Evolutionary conservation across 345 rosid species (phyloP).

Genomic region (Linum tenue): DNA sequence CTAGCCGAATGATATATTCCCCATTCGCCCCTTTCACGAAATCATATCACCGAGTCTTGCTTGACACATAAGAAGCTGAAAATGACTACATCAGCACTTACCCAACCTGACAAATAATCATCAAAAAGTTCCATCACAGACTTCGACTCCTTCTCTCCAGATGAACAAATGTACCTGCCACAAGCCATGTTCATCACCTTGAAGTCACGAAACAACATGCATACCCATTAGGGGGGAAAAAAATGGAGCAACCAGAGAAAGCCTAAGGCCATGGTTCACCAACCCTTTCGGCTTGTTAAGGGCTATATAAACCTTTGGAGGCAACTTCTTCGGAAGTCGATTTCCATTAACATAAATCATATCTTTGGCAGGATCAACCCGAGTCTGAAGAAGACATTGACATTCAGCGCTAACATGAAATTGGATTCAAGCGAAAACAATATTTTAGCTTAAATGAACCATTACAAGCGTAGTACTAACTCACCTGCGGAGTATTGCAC

Average conservation of each 20-base stretch:
- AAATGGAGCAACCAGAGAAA: constrained; percentile 5
- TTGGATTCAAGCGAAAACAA: background rate
- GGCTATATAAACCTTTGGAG: constrained; percentile 83
- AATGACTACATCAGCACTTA: constrained; percentile 17
- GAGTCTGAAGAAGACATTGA: constrained; percentile 40
- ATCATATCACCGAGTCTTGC: background rate
- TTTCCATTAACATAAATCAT: constrained; percentile 76
- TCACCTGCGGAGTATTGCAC: constrained; percentile 77
- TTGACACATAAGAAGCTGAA: background rate
- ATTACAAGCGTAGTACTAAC: constrained; percentile 1
- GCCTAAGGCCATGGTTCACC: constrained; percentile 17
- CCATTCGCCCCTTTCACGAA: background rate
- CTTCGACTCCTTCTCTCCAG: constrained; percentile 71
- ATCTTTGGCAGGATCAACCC: constrained; percentile 77
- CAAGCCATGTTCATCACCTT: constrained; percentile 5
- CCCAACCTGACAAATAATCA: constrained; percentile 68
- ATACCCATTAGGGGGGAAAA: background rate
- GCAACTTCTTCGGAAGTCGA: constrained; percentile 78
- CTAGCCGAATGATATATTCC: background rate
- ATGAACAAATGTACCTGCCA: constrained; percentile 85
- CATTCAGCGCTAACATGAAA: background rate
- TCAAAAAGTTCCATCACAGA: constrained; percentile 63
- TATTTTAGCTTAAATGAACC: background rate
- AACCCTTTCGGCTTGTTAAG: constrained; percentile 99
- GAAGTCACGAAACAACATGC: background rate